These are phyloP conservation scores for Marvania coccoides DNA, from an alignment of 139 green algal genomes.

Conservation along the genomic window DNA sequence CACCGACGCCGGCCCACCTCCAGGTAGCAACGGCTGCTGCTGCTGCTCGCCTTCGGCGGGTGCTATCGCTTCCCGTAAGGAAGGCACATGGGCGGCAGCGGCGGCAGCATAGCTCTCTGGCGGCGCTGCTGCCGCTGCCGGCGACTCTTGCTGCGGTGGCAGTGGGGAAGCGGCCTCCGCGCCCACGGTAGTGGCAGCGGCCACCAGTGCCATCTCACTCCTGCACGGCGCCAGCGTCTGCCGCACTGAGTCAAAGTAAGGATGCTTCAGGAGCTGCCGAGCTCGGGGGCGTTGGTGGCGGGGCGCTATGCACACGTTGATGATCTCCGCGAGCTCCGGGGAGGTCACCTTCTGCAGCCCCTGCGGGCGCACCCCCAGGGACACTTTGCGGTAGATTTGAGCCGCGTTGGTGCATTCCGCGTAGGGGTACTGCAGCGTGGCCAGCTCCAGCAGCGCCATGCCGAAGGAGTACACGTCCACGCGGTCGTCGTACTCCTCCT, in stretches of 20 bases:
- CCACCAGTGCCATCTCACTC: constrained; percentile 8
- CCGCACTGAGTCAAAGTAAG: constrained; percentile 79
- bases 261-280: constrained; percentile 83
- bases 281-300: constrained; percentile 61
- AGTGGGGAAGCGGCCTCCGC: constrained; percentile 4
- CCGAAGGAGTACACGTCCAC: constrained; percentile 95
- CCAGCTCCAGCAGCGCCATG: constrained; percentile 98
- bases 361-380: constrained; percentile 70
- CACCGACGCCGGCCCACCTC: constrained; percentile 14
- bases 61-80: neutral
- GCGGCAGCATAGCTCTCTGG: neutral
- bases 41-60: too few relatives aligned
- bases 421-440: constrained; percentile 97
- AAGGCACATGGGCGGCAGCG: neutral
- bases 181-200: neutral
- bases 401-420: constrained; percentile 95
- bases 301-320: constrained; percentile 80
- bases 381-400: constrained; percentile 99
- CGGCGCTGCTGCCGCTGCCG: neutral
- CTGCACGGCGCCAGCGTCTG: neutral
- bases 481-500: constrained; percentile 98
- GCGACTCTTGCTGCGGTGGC: neutral
- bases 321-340: constrained; percentile 74
- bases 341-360: constrained; percentile 75
- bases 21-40: too few relatives aligned